A percentile compares a stretch with the other conserved stretches of the same genome.
phyloP scores from a whole-genome alignment of 2,329 filamentous ascomycete species.

The Scedosporium minutisporum region DNA sequence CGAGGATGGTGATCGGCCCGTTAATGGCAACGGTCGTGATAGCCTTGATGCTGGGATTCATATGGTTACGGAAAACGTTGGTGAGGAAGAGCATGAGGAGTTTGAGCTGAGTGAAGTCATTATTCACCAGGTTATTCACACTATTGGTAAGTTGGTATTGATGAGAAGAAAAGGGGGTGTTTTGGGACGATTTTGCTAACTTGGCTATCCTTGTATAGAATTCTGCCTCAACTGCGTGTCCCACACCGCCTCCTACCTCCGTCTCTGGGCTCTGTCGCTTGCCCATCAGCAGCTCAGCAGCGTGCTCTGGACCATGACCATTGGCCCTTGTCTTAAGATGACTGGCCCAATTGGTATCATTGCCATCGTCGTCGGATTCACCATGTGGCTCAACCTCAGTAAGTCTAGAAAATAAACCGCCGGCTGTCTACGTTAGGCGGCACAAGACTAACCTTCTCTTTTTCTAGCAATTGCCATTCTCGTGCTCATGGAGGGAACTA shows the following conservation, averaged over 20 bases:
- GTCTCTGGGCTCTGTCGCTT: slow-evolving; percentile 93
- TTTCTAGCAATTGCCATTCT: slow-evolving; percentile 47
- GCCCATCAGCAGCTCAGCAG: slow-evolving; percentile 96
- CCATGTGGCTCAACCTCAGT: slow-evolving; percentile 80
- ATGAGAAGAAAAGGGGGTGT: not conserved
- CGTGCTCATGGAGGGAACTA: slow-evolving; percentile 92
- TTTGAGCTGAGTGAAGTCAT: slow-evolving; percentile 96
- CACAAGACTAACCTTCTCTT: no score
- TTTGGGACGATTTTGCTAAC: slow-evolving; percentile 18
- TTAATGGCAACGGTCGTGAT: slow-evolving; percentile 32
- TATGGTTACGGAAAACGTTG: slow-evolving; percentile 79
- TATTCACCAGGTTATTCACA: slow-evolving; percentile 99
- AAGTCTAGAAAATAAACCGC: slow-evolving; percentile 14
- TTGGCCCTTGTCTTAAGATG: slow-evolving; percentile 63
- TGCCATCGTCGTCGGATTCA: slow-evolving; percentile 74
- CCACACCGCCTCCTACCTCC: slow-evolving; percentile 95
- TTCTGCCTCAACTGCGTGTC: slow-evolving; percentile 99
- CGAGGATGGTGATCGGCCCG: slow-evolving; percentile 34
- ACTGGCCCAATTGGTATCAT: slow-evolving; percentile 62
- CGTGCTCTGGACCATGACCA: slow-evolving; percentile 94
- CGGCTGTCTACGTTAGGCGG: not conserved
- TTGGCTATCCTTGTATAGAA: slow-evolving; percentile 40
- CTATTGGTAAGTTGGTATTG: slow-evolving; percentile 61
- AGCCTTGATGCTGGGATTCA: slow-evolving; percentile 58
- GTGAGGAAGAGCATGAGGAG: slow-evolving; percentile 69